Conservation (phyloP, 2,329 filamentous ascomycete genomes). For the Fusarium sp. region DNA sequence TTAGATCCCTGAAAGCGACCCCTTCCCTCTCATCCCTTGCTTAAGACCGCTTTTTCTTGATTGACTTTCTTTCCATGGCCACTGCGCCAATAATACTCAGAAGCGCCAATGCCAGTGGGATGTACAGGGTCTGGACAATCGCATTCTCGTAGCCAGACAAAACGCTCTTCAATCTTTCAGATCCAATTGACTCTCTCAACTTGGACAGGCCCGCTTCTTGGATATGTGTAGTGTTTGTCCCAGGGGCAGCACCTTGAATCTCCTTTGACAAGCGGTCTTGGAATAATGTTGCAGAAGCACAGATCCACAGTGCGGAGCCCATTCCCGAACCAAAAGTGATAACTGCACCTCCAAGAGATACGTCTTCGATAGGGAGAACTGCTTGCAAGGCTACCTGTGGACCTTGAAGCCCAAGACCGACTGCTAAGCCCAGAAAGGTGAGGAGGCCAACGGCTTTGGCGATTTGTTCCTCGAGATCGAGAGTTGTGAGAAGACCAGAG, state of each 20-base stretch:
- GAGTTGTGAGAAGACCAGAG: slow-evolving; percentile 37
- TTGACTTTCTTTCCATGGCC: slow-evolving; percentile 37
- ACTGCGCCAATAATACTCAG: slow-evolving; percentile 33
- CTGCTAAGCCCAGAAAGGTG: slow-evolving; percentile 33
- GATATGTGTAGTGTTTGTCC: slow-evolving; percentile 3
- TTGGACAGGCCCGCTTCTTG: slow-evolving; percentile 26
- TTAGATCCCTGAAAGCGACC: too few species aligned
- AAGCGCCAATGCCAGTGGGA: slow-evolving; percentile 30
- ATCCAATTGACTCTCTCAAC: slow-evolving; percentile 27
- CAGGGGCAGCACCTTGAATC: slow-evolving; percentile 23
- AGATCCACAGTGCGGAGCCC: slow-evolving; percentile 40
- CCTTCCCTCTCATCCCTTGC: too few species aligned
- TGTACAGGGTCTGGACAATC: slow-evolving; percentile 38
- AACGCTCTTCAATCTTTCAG: slow-evolving; percentile 17
- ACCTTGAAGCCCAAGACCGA: slow-evolving; percentile 38
- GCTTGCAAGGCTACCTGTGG: slow-evolving; percentile 35
- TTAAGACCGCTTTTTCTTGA: slow-evolving; percentile 37
- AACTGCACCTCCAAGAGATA: slow-evolving; percentile 39
- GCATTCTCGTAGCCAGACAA: slow-evolving; percentile 37
- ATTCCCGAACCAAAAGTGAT: slow-evolving; percentile 39
- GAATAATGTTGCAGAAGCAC: slow-evolving; percentile 40
- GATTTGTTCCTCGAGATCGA: slow-evolving; percentile 34
- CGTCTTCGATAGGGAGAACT: slow-evolving; percentile 31
- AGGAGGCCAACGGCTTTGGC: slow-evolving; percentile 34
- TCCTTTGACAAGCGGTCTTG: slow-evolving; percentile 32